Percentiles rank a stretch among this genome's conserved stretches.
phyloP scores from a whole-genome alignment of 306 rosid species.

The Bauhinia variegata region DNA sequence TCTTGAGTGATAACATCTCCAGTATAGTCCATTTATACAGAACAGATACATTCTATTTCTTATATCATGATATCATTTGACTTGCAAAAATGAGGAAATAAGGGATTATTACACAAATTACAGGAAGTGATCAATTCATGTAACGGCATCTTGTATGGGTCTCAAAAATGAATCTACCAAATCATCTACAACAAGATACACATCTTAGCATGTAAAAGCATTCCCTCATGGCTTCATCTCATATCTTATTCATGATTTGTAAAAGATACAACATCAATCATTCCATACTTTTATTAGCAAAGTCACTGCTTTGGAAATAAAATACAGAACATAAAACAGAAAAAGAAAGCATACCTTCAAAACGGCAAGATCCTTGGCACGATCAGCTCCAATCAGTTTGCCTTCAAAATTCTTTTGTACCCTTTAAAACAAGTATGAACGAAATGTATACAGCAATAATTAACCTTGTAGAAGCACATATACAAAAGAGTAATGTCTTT shows the following conservation, averaged over 20 bases:
- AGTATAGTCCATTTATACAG: not conserved
- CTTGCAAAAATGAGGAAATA: not conserved
- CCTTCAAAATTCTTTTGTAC: slow-evolving; percentile 92
- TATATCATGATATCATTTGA: not conserved
- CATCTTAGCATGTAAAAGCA: slow-evolving; percentile 6
- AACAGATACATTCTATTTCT: not conserved
- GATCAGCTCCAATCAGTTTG: slow-evolving; percentile 88
- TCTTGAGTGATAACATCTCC: not conserved
- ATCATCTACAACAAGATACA: not conserved
- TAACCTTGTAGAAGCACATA: slow-evolving; percentile 1
- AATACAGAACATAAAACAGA: slow-evolving; percentile 18
- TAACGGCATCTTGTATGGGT: not conserved
- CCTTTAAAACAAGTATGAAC: slow-evolving; percentile 47
- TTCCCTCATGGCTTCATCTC: slow-evolving; percentile 10
- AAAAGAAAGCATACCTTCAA: slow-evolving; percentile 57
- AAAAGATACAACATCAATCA: slow-evolving; percentile 23
- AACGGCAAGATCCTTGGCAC: slow-evolving; percentile 95
- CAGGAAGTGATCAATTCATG: not conserved
- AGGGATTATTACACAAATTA: not conserved
- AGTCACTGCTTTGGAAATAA: slow-evolving; percentile 6
- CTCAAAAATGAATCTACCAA: not conserved
- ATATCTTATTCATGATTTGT: slow-evolving; percentile 15
- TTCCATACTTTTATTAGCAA: slow-evolving; percentile 23
- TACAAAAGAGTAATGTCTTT: slow-evolving; percentile 20
- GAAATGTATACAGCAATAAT: slow-evolving; percentile 13